phyloP scores from a whole-genome alignment of 805 yeast species.

The Wickerhamiella musiphila region DNA sequence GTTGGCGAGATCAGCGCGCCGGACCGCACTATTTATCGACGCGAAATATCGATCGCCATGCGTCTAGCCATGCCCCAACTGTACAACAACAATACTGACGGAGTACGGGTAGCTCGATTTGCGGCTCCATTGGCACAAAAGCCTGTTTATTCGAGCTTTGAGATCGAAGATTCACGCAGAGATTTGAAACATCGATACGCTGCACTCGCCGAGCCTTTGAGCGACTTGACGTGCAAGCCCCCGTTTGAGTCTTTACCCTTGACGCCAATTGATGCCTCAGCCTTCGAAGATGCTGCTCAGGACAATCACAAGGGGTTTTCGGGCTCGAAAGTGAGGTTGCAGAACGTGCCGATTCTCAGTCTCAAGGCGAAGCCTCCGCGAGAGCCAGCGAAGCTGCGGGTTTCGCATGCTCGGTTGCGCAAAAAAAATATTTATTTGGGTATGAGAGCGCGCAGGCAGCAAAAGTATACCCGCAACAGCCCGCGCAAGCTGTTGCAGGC shows the following conservation, averaged over 20 bases:
- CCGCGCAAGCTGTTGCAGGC: slow-evolving; percentile 42
- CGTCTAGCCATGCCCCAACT: slow-evolving; percentile 73
- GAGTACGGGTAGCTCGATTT: slow-evolving; percentile 37
- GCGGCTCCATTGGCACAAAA: slow-evolving; percentile 19
- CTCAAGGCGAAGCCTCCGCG: slow-evolving; percentile 33
- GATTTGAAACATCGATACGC: no score
- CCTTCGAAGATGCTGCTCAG: no score
- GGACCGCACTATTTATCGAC: slow-evolving; percentile 70
- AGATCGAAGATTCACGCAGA: no score
- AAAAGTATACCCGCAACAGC: slow-evolving; percentile 25
- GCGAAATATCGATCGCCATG: slow-evolving; percentile 64
- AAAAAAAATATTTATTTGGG: slow-evolving; percentile 60
- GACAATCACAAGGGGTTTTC: no score
- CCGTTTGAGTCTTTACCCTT: no score
- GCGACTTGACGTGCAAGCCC: no score
- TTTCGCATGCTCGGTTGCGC: slow-evolving; percentile 79
- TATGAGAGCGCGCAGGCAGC: no score
- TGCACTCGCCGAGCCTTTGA: no score
- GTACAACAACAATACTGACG: slow-evolving; percentile 59
- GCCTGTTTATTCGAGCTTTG: slow-evolving; percentile 35
- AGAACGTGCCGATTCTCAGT: slow-evolving; percentile 82
- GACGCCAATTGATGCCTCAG: no score
- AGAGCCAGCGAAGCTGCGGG: slow-evolving; percentile 58
- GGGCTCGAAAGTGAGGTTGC: slow-evolving; percentile 74
- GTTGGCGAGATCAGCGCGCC: slow-evolving; percentile 80